Base-by-base conservation (phyloP, 805 yeast genomes). In the Candida xyloterini region DNA sequence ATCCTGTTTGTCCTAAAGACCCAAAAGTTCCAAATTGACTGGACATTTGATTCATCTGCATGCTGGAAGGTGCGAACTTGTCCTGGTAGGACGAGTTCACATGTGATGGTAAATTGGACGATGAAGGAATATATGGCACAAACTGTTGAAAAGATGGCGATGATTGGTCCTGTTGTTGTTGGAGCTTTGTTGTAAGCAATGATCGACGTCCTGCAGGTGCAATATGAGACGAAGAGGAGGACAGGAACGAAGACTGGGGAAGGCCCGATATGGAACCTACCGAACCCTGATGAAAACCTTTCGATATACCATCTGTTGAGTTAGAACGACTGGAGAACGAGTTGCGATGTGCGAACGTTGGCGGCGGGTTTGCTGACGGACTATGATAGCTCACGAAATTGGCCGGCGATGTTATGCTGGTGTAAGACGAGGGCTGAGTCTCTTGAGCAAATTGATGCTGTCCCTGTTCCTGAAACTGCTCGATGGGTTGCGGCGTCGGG, bases 61-160 rank as follows among this genome's bases (percentile, higher is more conserved):
- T 14, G 20, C 37, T 35, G 42, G 42, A 21, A 20, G 42, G 46
- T 24, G 39, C 44, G 33, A 27, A 33, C 15, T 21, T 29, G 29
- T 44, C 40, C 37, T 37, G 50, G 46, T 32, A 58, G 9, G 61
- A 73, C 10, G 72, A 63, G 32, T 76, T 67, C 3, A 74, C 67
- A n/a, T 60, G 72, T 10, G 27, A 15, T 7, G 35, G 40, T 6
- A 30, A 27, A 26, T 37, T 37, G 8, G 35, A 25, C 33, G 65
- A 66, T 5, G 78, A 78, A 3, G 76, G 67, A 50, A 72, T 69
- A 50, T 71, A 76, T 34, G 73, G 63, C 30, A 62, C 55, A 44
- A 48, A 62, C 13, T 63, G 52, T 22, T 45, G 53, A 5, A 20
- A 13, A 21, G 43, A 34, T 5, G 46, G 40, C 5, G 36, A 38